phyloP scores from a whole-genome alignment of 768 basidiomycete genomes.

The Boletellus ananas region DNA sequence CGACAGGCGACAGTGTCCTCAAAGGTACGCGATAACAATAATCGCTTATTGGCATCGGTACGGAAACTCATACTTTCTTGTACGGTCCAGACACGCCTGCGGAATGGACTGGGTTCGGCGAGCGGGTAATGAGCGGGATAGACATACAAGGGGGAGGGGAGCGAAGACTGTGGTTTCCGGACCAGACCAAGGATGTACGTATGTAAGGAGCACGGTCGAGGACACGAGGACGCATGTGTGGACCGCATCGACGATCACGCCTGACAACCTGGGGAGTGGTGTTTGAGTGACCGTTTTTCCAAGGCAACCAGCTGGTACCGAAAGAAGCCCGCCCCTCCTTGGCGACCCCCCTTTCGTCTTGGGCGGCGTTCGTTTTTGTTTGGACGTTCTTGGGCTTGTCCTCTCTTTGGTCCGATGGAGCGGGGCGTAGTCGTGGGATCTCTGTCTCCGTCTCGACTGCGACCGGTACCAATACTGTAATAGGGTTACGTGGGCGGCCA shows the following conservation, averaged over 20 bases:
- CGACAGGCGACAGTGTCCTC: not conserved
- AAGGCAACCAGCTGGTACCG: conserved; percentile 3
- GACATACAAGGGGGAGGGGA: too few relatives aligned
- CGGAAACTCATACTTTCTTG: not conserved
- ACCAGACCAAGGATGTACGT: conserved; percentile 8
- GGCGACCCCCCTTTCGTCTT: conserved; percentile 2
- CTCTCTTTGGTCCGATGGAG: not conserved
- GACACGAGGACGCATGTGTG: not conserved
- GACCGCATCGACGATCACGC: not conserved
- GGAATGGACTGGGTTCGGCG: not conserved
- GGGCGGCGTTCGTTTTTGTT: not conserved
- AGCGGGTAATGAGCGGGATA: too few relatives aligned
- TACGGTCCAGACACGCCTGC: not conserved
- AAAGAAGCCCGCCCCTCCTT: conserved; percentile 2
- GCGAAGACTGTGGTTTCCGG: conserved; percentile 1
- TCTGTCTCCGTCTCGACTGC: not conserved
- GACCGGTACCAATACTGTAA: not conserved
- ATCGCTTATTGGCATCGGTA: not conserved
- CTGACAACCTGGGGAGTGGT: not conserved
- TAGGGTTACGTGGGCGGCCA: conserved; percentile 1
- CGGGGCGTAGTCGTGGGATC: not conserved
- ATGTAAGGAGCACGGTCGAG: not conserved
- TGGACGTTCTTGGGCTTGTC: not conserved
- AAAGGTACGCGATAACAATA: not conserved
- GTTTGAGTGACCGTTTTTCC: conserved; percentile 1